A percentile compares a stretch with the other conserved stretches of the same genome.
Evolutionary conservation across 2,329 filamentous ascomycete genomes (phyloP).

Genomic region (Stemphylium beticola): DNA sequence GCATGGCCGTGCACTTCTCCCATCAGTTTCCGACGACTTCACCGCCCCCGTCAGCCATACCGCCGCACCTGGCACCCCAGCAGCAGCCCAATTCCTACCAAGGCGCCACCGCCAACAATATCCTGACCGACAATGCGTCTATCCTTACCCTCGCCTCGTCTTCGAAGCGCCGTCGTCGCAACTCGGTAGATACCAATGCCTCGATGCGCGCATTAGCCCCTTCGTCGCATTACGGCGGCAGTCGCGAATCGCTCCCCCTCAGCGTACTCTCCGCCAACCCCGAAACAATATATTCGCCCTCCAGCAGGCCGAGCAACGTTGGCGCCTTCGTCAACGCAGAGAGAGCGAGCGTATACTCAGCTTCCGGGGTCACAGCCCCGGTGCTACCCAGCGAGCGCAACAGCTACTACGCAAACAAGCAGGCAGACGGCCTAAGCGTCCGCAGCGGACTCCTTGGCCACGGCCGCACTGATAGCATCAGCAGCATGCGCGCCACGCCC

Average conservation of each 20-base stretch:
- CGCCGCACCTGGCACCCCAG: slow-evolving; percentile 68
- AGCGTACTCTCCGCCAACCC: slow-evolving; percentile 76
- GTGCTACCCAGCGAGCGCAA: slow-evolving; percentile 76
- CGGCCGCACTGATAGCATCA: slow-evolving; percentile 80
- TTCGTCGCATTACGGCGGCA: slow-evolving; percentile 81
- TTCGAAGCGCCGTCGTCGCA: slow-evolving; percentile 75
- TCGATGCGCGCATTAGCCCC: slow-evolving; percentile 85
- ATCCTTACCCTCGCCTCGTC: slow-evolving; percentile 85
- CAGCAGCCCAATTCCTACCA: slow-evolving; percentile 73
- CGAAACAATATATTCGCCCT: slow-evolving; percentile 58
- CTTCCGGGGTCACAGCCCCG: slow-evolving; percentile 66
- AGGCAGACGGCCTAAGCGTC: slow-evolving; percentile 74
- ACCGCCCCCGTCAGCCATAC: slow-evolving; percentile 70
- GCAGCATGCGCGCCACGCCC: slow-evolving; percentile 65
- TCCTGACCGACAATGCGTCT: slow-evolving; percentile 83
- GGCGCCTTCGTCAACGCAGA: slow-evolving; percentile 65
- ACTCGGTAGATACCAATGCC: slow-evolving; percentile 84
- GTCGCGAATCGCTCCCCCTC: slow-evolving; percentile 78
- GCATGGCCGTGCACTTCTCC: slow-evolving; percentile 59
- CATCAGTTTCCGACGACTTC: slow-evolving; percentile 63
- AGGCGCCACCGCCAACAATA: slow-evolving; percentile 79
- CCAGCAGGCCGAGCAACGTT: slow-evolving; percentile 58
- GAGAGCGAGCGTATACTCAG: slow-evolving; percentile 82
- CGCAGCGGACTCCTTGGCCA: slow-evolving; percentile 80
- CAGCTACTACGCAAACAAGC: slow-evolving; percentile 73